phyloP scores from a whole-genome alignment of 2,329 filamentous ascomycete species.

The Diaporthe sp. region DNA sequence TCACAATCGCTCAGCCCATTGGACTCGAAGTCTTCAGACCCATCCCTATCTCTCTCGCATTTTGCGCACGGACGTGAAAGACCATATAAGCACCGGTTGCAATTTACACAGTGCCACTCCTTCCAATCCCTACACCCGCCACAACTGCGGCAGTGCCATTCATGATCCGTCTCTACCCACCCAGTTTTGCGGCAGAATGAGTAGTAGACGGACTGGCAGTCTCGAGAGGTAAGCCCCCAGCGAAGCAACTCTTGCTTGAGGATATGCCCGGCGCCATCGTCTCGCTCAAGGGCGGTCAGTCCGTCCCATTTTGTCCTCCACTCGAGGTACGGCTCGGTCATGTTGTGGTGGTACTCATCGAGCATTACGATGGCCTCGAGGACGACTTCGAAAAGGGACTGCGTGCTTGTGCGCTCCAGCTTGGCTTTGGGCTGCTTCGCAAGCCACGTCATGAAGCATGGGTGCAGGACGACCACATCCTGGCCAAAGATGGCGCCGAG shows the following conservation, averaged over 20 bases:
- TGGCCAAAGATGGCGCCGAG: slow-evolving; percentile 25
- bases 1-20: neutral
- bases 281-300: neutral
- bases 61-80: slow-evolving; percentile 2
- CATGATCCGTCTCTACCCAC: slow-evolving; percentile 3
- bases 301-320: slow-evolving; percentile 30
- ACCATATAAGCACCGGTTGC: slow-evolving; percentile 18
- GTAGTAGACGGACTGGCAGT: slow-evolving; percentile 3
- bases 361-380: neutral
- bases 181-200: slow-evolving; percentile 10
- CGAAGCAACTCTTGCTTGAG: slow-evolving; percentile 33
- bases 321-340: slow-evolving; percentile 12
- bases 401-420: neutral
- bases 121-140: slow-evolving; percentile 18
- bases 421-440: neutral
- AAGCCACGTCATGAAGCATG: slow-evolving; percentile 30
- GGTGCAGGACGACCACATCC: slow-evolving; percentile 7
- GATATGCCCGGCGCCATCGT: neutral
- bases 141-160: slow-evolving; percentile 26
- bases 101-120: slow-evolving; percentile 26
- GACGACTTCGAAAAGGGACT: slow-evolving; percentile 12
- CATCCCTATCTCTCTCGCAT: neutral
- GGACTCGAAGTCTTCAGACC: neutral
- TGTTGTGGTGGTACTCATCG: neutral
- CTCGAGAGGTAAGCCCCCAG: slow-evolving; percentile 9